phyloP scores from a whole-genome alignment of 164 flowering plant species.

The Piper longum region DNA sequence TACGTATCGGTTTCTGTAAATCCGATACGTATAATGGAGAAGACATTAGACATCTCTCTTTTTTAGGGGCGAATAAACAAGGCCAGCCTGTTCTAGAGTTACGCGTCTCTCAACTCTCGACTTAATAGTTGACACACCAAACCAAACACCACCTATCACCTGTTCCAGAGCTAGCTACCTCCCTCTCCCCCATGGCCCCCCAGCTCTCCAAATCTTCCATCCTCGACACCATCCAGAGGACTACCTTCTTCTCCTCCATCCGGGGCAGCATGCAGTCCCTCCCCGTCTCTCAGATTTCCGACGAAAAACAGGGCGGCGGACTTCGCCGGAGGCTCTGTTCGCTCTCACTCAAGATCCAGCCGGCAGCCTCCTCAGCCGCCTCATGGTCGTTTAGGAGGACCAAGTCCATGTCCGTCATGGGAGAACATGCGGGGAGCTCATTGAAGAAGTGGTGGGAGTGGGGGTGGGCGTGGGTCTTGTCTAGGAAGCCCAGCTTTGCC shows the following conservation, averaged over 20 bases:
- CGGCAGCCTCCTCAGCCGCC: background rate
- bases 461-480: slow-evolving; percentile 63
- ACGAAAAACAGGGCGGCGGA: background rate
- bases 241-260: background rate
- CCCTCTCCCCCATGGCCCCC: background rate
- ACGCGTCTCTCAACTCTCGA: background rate
- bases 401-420: slow-evolving; percentile 44
- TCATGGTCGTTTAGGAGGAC: slow-evolving; percentile 23
- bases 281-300: background rate
- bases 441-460: slow-evolving; percentile 61
- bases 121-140: background rate
- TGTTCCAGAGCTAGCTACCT: background rate
- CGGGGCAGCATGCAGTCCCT: background rate
- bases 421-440: slow-evolving; percentile 31
- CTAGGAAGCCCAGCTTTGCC: slow-evolving; percentile 54
- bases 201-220: background rate
- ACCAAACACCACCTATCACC: background rate
- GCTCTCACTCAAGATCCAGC: background rate
- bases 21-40: background rate
- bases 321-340: background rate
- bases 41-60: background rate
- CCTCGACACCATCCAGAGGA: background rate
- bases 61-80: background rate
- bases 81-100: background rate
- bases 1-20: background rate